These are phyloP conservation scores for Niveomyces coronatus DNA, from an alignment of 2,329 filamentous ascomycete species.

Conservation along the genomic window DNA sequence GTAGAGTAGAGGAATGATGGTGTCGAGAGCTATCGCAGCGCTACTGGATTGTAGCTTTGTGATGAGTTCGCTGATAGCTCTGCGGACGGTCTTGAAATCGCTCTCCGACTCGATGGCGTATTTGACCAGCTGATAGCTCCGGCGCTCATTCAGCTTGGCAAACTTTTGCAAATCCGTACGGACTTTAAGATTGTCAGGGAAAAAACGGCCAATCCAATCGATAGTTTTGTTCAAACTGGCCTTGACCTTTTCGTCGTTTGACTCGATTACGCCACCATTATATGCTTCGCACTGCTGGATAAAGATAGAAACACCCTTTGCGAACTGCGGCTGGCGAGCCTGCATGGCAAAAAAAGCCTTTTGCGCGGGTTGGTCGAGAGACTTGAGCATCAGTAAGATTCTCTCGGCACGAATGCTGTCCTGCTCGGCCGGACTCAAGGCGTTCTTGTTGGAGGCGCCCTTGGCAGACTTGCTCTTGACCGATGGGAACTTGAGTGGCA, in stretches of 20 bases:
- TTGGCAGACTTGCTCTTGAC: conserved; percentile 51
- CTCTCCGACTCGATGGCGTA: conserved; percentile 77
- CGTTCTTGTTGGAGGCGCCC: conserved; percentile 37
- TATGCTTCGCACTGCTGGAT: conserved; percentile 78
- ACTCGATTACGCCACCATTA: conserved; percentile 75
- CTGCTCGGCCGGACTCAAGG: conserved; percentile 46
- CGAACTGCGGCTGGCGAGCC: conserved; percentile 62
- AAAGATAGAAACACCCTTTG: conserved; percentile 64
- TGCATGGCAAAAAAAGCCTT: conserved; percentile 85
- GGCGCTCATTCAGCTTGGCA: conserved; percentile 80
- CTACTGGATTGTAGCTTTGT: conserved; percentile 66
- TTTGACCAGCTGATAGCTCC: conserved; percentile 79
- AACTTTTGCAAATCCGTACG: conserved; percentile 78
- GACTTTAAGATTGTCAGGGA: conserved; percentile 65
- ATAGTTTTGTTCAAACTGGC: conserved; percentile 62
- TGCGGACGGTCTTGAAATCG: conserved; percentile 84
- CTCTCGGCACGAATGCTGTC: conserved; percentile 76
- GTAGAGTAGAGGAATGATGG: conserved; percentile 72
- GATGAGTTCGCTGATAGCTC: conserved; percentile 80
- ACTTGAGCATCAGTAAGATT: conserved; percentile 70
- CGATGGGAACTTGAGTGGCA: conserved; percentile 82
- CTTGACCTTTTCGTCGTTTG: conserved; percentile 60
- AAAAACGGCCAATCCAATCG: conserved; percentile 59
- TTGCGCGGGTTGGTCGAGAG: conserved; percentile 67
- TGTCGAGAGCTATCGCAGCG: conserved; percentile 60